phyloP scores from a whole-genome alignment of 345 rosid species.

The Citrus unshiu region DNA sequence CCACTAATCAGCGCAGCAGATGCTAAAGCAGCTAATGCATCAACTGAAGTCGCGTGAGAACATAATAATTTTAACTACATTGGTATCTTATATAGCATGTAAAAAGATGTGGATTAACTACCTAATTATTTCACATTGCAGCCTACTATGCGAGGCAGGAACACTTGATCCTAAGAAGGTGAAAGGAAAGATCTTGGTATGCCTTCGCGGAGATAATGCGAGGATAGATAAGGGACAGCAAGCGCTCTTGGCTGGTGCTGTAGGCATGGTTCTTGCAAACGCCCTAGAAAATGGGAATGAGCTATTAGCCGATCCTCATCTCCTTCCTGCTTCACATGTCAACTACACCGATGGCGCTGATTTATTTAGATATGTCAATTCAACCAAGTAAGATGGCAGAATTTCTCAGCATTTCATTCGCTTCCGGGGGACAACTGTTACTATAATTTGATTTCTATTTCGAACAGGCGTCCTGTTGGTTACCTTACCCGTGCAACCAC shows the following conservation, averaged over 20 bases:
- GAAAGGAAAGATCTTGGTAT: slow-evolving; percentile 72
- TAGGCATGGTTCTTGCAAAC: slow-evolving; percentile 77
- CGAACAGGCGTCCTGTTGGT: slow-evolving; percentile 50
- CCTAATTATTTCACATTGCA: slow-evolving; percentile 18
- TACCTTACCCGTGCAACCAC: slow-evolving; percentile 44
- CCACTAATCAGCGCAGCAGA: slow-evolving; percentile 51
- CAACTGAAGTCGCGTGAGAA: slow-evolving; percentile 55
- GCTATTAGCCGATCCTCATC: slow-evolving; percentile 50
- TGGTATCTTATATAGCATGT: not conserved
- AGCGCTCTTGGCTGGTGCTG: slow-evolving; percentile 66
- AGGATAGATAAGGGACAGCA: slow-evolving; percentile 59
- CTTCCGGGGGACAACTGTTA: not conserved
- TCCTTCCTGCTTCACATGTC: slow-evolving; percentile 74
- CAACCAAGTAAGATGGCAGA: slow-evolving; percentile 36
- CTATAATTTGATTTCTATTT: not conserved
- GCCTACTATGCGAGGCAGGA: slow-evolving; percentile 51
- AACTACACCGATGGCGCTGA: slow-evolving; percentile 43
- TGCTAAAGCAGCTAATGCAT: slow-evolving; percentile 52
- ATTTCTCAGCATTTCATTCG: not conserved
- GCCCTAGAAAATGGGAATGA: slow-evolving; percentile 36
- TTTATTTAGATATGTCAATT: slow-evolving; percentile 45
- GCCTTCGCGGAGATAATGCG: slow-evolving; percentile 50
- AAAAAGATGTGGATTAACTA: not conserved
- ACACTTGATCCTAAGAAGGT: slow-evolving; percentile 59
- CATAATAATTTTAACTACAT: not conserved